Percentiles rank a stretch among this genome's conserved stretches.
phyloP scores from a whole-genome alignment of 768 basidiomycete species.

The Mrakia gelida region DNA sequence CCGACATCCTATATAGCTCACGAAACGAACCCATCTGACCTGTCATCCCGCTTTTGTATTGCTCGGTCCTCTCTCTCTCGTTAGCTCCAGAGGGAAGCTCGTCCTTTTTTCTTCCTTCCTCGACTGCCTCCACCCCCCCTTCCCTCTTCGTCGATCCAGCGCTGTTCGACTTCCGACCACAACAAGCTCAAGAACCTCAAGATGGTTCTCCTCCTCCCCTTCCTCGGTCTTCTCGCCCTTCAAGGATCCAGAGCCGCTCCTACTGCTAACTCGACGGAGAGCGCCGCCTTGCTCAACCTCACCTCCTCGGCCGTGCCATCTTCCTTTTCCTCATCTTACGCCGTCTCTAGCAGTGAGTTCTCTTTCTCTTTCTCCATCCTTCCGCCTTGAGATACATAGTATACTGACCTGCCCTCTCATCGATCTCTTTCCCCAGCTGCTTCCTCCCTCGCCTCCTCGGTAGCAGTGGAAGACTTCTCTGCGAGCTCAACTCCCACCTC shows the following conservation, averaged over 20 bases:
- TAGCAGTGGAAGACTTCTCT: too few species aligned
- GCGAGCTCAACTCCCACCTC: neutral
- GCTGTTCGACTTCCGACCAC: too few species aligned
- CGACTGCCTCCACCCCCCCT: neutral
- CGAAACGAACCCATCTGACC: neutral
- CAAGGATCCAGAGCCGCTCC: neutral
- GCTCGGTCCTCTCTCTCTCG: neutral
- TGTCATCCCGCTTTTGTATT: neutral
- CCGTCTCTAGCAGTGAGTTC: neutral
- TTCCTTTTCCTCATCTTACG: too few species aligned
- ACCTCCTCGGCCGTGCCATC: neutral
- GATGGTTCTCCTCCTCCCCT: neutral
- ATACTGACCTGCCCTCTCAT: neutral
- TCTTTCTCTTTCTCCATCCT: neutral
- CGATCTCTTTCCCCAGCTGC: neutral
- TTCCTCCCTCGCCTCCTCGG: neutral
- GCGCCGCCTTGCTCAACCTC: neutral
- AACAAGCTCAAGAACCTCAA: neutral
- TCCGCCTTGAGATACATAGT: neutral
- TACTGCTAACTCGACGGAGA: neutral
- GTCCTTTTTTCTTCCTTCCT: neutral
- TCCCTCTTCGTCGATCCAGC: neutral
- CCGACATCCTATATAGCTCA: neutral
- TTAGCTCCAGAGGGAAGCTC: neutral
- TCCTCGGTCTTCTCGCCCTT: neutral